Evolutionary conservation across 1,139 yeast genomes (phyloP), one percentile per base, ranked within the genome.

Genomic region (Geotrichum macrosporum): DNA sequence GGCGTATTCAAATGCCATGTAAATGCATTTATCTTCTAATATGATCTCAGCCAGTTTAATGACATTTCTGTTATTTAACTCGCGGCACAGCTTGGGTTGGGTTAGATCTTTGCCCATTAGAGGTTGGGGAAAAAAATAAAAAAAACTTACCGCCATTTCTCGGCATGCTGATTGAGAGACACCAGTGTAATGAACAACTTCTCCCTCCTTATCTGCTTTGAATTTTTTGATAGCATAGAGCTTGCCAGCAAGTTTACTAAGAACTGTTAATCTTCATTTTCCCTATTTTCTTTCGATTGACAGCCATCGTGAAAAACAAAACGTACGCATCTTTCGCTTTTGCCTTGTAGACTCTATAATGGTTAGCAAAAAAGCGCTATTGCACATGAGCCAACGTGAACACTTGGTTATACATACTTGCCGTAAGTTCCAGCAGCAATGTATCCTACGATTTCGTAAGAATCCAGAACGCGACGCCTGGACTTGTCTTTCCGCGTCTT

Each of bases 361-460:
- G 13, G 29, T 35, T 31, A 32, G 81, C n/a, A n/a, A n/a, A n/a
- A n/a, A n/a, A 48, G 16, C 21, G 9, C 12, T 21, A 27, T 18
- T 24, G 10, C 6, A 24, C 27, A 10, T 6, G 10, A 18, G 9
- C 19, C 19, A 15, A 15, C 34, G n/a, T n/a, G n/a, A 8, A 21
- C 18, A 22, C 12, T 2, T 31, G 5, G 4, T 27, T 10, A 35
- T 48, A 35, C 44, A 50, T 50, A 57, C 53, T 47, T 58, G 21
- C 99, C 99, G 65, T 92, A 92, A 0, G 99, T 92, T 33, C 99
- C 99, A 0, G 98, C 96, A 0, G 98, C 98, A 52, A 92, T 94
- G 65, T 92, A 92, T 0, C 99, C 99, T 27, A 87, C 70, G 52
- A 94, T 84, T 53, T 84, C 89, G 65, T 89, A 92, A 56, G 83